A percentile compares a stretch with the other conserved stretches of the same genome.
phyloP scores from a whole-genome alignment of 129 eudicot species.

The Flaveria brownii region DNA sequence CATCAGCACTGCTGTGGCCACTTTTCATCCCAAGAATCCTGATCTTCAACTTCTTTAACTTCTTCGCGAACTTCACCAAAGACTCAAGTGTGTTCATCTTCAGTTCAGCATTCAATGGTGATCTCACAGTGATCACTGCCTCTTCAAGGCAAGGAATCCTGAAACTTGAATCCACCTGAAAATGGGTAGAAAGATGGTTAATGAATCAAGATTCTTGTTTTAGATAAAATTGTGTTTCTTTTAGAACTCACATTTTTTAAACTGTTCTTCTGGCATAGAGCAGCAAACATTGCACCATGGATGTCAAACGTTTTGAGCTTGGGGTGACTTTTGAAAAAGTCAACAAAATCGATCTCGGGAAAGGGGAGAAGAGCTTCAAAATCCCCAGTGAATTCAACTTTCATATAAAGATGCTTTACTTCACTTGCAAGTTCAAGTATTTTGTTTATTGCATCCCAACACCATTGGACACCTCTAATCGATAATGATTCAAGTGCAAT shows the following conservation, averaged over 20 bases:
- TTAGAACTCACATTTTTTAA: constrained; percentile 58
- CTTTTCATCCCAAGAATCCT: constrained; percentile 95
- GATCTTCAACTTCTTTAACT: constrained; percentile 68
- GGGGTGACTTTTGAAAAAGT: constrained; percentile 80
- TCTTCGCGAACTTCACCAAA: constrained; percentile 61
- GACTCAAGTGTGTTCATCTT: constrained; percentile 87
- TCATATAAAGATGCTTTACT: constrained; percentile 84
- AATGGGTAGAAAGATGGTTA: constrained; percentile 1
- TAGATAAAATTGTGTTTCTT: constrained; percentile 10
- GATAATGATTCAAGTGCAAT: constrained; percentile 70
- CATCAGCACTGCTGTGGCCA: constrained; percentile 88
- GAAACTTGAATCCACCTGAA: constrained; percentile 77
- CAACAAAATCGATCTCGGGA: constrained; percentile 92
- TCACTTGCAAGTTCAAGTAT: constrained; percentile 85
- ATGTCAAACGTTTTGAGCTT: constrained; percentile 78
- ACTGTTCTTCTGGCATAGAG: constrained; percentile 95
- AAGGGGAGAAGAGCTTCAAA: constrained; percentile 75
- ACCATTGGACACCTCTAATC: constrained; percentile 90
- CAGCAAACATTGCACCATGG: constrained; percentile 99
- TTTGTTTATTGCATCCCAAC: constrained; percentile 89
- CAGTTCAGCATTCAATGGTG: constrained; percentile 91
- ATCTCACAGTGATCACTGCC: constrained; percentile 67
- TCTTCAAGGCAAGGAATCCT: constrained; percentile 74
- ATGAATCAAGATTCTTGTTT: constrained; percentile 20
- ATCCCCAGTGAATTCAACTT: constrained; percentile 92